phyloP scores from a whole-genome alignment of 306 rosid species.

The Psophocarpus tetragonolobus region DNA sequence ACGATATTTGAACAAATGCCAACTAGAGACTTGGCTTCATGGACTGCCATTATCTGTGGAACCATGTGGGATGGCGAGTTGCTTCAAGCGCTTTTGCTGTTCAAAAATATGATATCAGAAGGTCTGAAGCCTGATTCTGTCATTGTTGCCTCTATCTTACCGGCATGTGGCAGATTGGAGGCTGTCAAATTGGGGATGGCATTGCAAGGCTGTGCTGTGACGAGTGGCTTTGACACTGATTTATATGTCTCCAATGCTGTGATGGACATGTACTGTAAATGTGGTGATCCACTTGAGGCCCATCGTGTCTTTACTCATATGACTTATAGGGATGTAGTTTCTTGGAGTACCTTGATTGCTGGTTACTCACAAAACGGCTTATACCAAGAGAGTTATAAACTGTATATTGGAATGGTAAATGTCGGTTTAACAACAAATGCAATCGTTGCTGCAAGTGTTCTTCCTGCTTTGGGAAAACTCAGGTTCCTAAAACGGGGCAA shows the following conservation, averaged over 20 bases:
- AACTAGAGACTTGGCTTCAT: constrained; percentile 45
- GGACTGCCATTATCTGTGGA: constrained; percentile 53
- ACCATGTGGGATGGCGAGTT: constrained; percentile 38
- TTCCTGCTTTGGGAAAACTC: constrained; percentile 50
- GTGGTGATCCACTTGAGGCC: constrained; percentile 42
- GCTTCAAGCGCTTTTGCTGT: constrained; percentile 39
- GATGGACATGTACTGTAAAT: constrained; percentile 52
- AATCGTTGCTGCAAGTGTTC: constrained; percentile 36
- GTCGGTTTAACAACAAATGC: constrained; percentile 42
- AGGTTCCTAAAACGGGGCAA: constrained; percentile 47
- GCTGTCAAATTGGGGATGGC: constrained; percentile 44
- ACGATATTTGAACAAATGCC: constrained; percentile 50
- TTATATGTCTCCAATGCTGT: constrained; percentile 49
- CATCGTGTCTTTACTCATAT: constrained; percentile 29
- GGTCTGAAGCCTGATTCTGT: constrained; percentile 47
- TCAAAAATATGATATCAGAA: constrained; percentile 41
- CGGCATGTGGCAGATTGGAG: constrained; percentile 46
- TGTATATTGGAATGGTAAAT: constrained; percentile 40
- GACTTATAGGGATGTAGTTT: constrained; percentile 42
- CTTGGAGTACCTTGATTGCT: constrained; percentile 50
- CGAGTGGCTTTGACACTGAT: constrained; percentile 45
- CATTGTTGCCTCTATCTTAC: constrained; percentile 40
- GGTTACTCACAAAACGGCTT: constrained; percentile 48
- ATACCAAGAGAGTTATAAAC: constrained; percentile 33
- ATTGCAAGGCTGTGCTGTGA: constrained; percentile 47